Conservation (phyloP, 1,284 basidiomycete species). For the Ceratorhiza oryzae-sativae region DNA sequence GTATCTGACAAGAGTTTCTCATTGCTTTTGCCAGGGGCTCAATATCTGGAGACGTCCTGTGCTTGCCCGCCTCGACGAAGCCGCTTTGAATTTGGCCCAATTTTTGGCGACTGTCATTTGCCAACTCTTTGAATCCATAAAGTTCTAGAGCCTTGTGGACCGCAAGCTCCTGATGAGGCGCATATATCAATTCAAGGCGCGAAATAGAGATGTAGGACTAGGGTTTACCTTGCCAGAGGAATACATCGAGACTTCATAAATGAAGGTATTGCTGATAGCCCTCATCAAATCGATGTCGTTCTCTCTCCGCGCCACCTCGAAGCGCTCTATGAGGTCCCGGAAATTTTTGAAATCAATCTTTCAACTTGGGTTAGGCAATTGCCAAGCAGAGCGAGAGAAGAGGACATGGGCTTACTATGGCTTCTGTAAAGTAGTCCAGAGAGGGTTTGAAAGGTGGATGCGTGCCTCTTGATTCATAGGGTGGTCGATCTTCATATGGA, state of each 20-base stretch:
- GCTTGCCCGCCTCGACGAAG: neutral
- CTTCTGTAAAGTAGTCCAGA: neutral
- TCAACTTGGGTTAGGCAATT: neutral
- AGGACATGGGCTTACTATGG: neutral
- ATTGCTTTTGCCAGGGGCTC: neutral
- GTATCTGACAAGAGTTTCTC: neutral
- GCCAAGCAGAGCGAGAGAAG: neutral
- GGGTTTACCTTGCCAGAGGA: constrained; percentile 2
- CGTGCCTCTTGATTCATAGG: neutral
- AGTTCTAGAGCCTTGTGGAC: constrained; percentile 4
- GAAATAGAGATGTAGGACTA: neutral
- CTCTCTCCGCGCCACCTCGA: neutral
- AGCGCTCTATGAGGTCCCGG: neutral
- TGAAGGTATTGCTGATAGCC: neutral
- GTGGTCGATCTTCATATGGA: neutral
- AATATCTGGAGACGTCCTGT: neutral
- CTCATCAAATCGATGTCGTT: neutral
- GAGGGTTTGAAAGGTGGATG: neutral
- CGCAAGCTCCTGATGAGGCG: neutral
- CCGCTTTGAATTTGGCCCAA: neutral
- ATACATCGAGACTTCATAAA: constrained; percentile 7
- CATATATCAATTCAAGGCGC: too few species aligned
- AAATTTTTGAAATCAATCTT: constrained; percentile 16
- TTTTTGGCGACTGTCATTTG: neutral
- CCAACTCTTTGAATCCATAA: neutral